phyloP scores from a whole-genome alignment of 305 asterid genomes.

The Solanum hybrid region DNA sequence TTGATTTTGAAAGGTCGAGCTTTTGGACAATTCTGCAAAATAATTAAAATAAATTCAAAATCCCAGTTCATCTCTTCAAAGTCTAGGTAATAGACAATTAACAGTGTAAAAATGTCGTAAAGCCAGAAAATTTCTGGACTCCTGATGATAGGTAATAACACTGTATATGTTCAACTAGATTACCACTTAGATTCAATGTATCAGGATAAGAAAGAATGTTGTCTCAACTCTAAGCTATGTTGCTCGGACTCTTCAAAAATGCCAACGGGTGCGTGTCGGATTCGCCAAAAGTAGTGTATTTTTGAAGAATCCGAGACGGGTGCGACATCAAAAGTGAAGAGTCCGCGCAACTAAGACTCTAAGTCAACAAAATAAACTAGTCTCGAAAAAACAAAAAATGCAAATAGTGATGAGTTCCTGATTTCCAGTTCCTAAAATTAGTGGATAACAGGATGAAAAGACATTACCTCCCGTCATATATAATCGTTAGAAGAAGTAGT shows the following conservation, averaged over 20 bases:
- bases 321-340: too few species aligned
- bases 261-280: too few species aligned
- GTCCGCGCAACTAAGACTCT: too few species aligned
- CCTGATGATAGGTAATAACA: background rate
- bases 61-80: background rate
- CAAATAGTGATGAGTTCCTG: background rate
- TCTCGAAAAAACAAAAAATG: background rate
- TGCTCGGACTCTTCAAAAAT: too few species aligned
- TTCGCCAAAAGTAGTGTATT: too few species aligned
- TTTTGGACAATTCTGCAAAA: slow-evolving; percentile 85
- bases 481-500: slow-evolving; percentile 77
- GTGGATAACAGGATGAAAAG: background rate
- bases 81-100: background rate
- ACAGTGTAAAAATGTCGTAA: background rate
- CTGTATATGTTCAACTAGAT: background rate
- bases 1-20: slow-evolving; percentile 87
- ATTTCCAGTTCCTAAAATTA: background rate
- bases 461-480: slow-evolving; percentile 84
- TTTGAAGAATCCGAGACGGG: too few species aligned
- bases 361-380: background rate
- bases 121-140: background rate
- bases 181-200: background rate
- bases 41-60: background rate
- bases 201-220: background rate
- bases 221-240: background rate